These are phyloP conservation scores for Alternaria postmessia DNA, from an alignment of 2,329 filamentous ascomycete species.

Conservation along the genomic window DNA sequence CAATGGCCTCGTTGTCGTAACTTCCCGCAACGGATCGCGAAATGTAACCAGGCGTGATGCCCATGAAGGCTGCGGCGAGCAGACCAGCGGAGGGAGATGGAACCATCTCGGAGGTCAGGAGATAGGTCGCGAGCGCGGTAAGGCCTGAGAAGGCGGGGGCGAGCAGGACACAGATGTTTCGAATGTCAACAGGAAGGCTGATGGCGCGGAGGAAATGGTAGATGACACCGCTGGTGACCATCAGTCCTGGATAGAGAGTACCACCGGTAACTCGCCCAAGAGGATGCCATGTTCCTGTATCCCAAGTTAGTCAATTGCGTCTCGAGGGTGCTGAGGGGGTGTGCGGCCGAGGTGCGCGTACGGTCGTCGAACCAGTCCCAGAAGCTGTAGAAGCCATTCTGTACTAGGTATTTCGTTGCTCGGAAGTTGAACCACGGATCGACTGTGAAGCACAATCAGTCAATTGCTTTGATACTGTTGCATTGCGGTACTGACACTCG, in stretches of 20 bases:
- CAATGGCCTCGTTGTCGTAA: conserved; percentile 99
- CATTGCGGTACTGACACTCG: conserved; percentile 77
- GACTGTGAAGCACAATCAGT: conserved; percentile 65
- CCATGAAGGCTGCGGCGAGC: conserved; percentile 94
- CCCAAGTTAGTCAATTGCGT: conserved; percentile 25
- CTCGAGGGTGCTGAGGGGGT: conserved; percentile 2
- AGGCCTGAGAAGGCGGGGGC: conserved; percentile 94
- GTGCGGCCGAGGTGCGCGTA: conserved; percentile 56
- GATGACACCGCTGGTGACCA: conserved; percentile 98
- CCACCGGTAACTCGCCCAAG: conserved; percentile 97
- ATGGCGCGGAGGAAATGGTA: conserved; percentile 92
- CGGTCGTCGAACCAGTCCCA: conserved; percentile 99
- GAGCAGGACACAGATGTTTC: conserved; percentile 97
- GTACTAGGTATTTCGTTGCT: conserved; percentile 95
- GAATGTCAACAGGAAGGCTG: conserved; percentile 93
- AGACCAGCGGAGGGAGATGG: conserved; percentile 94
- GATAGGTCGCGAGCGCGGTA: conserved; percentile 91
- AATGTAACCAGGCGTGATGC: conserved; percentile 96
- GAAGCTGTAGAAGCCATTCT: conserved; percentile 97
- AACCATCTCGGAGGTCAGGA: conserved; percentile 97
- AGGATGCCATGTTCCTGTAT: conserved; percentile 90
- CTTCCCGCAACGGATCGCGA: conserved; percentile 96
- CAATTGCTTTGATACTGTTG: conserved; percentile 22
- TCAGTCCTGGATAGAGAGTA: conserved; percentile 97
- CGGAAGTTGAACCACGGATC: conserved; percentile 99